Base-by-base conservation (phyloP, 306 rosid genomes). In the Rosa lucieae region DNA sequence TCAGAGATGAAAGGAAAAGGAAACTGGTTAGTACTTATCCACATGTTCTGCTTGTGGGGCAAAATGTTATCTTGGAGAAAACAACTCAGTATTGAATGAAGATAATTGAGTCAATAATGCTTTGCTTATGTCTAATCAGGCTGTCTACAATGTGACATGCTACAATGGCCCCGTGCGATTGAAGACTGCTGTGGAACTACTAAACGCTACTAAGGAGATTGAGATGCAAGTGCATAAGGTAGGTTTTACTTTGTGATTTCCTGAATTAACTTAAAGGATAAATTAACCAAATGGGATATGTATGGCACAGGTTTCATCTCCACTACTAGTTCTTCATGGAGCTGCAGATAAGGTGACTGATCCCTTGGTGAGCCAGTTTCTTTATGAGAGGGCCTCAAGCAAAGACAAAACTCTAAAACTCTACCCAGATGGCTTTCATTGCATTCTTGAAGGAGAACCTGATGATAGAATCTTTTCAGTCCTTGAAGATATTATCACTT, bases 391-490 rank as follows among this genome's bases (percentile, higher is more conserved):
- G 58, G 94, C 98, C 1, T 88, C 93, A 8, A 87, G 93, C 82
- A 81, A 81, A 59, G 94, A 94, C 81, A 89, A 94, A 87, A 90
- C 90, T 62, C 79, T 92, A 17, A 86, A 88, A 84, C 86, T 89
- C 10, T 90, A 92, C 65, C 91, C 87, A 62, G 94, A 81, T 78
- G 88, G 94, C 29, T 90, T 79, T 84, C 97, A 94, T 65, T 86
- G 88, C 85, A 90, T 94, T 79, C 87, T 94, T 72, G 97, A 94
- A 88, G 96, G 98, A 48, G 98, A 94, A 86, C 88, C 96, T 5
- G 96, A 94, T 85, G 94, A 88, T 65, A 88, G 84, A 85, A 92
- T 94, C 74, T 83, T 80, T 55, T 72, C 82, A 35, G 88, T 85
- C 23, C 94, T 90, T 67, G 59, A 86, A 72, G 98, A 94, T 84